Evolutionary conservation across 768 basidiomycete genomes (phyloP).

Genomic region (Trametes elegans): DNA sequence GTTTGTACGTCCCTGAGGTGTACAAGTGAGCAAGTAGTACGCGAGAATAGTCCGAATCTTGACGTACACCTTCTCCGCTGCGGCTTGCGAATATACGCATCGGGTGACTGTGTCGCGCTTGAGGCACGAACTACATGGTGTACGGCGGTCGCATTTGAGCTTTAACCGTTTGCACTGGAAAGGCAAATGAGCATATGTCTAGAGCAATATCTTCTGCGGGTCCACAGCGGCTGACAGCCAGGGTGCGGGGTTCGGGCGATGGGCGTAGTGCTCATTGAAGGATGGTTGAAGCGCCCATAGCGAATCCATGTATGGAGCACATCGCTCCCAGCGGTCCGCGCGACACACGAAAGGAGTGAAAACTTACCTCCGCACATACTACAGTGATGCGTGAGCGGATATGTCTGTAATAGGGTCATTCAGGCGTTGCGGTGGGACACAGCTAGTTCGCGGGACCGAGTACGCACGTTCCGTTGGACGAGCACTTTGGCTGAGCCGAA

Average conservation of each 20-base stretch:
- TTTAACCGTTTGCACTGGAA: conserved; percentile 85
- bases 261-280: background rate
- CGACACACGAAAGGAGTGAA: background rate
- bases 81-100: conserved; percentile 78
- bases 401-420: conserved; percentile 41
- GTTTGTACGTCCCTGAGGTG: conserved; percentile 69
- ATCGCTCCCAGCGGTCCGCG: background rate
- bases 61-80: conserved; percentile 80
- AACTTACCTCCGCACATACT: conserved; percentile 75
- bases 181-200: background rate
- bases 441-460: conserved; percentile 5
- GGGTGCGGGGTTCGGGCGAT: background rate
- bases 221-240: background rate
- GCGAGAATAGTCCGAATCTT: conserved; percentile 11
- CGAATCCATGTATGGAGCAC: too few relatives aligned
- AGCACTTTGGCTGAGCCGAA: conserved; percentile 25
- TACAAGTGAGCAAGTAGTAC: background rate
- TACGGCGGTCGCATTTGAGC: conserved; percentile 78
- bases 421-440: conserved; percentile 8
- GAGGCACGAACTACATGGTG: conserved; percentile 73
- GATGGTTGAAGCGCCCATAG: background rate
- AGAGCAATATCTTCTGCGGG: background rate
- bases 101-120: conserved; percentile 74
- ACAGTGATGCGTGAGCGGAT: conserved; percentile 77
- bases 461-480: conserved; percentile 32